phyloP scores from a whole-genome alignment of 768 basidiomycete species.

The Galerina sulciceps region DNA sequence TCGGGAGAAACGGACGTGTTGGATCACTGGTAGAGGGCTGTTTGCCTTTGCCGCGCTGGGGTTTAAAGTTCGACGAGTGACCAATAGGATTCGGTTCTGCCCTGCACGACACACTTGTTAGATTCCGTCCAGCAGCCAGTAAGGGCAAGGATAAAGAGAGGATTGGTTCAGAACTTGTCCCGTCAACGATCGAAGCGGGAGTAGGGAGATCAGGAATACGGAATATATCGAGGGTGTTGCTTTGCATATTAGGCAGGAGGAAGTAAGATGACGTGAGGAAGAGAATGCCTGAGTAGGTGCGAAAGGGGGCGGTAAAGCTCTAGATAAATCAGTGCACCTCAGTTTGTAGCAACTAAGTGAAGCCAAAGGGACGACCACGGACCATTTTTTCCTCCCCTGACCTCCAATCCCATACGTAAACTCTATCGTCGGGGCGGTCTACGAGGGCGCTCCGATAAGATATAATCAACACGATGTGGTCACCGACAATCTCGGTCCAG shows the following conservation, averaged over 20 bases:
- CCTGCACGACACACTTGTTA: conserved; percentile 37
- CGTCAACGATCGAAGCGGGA: background rate
- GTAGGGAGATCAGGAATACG: conserved; percentile 28
- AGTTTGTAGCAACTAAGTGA: background rate
- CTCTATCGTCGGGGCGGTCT: conserved; percentile 21
- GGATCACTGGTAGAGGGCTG: background rate
- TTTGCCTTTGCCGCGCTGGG: conserved; percentile 11
- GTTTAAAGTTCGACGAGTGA: conserved; percentile 13
- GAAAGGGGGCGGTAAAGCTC: conserved; percentile 23
- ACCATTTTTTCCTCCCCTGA: conserved; percentile 40
- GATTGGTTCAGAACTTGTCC: conserved; percentile 15
- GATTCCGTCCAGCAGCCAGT: conserved; percentile 25
- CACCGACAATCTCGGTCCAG: conserved; percentile 51
- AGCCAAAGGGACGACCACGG: conserved; percentile 6
- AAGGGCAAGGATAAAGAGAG: conserved; percentile 32
- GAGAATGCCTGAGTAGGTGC: conserved; percentile 34
- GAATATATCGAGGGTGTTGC: conserved; percentile 38
- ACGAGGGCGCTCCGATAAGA: conserved; percentile 18
- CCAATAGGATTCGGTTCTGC: conserved; percentile 46
- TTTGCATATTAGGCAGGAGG: conserved; percentile 36
- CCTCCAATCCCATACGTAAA: conserved; percentile 51
- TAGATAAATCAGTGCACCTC: conserved; percentile 4
- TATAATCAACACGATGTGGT: conserved; percentile 44
- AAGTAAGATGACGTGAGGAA: conserved; percentile 38
- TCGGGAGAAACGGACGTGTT: conserved; percentile 23